A percentile compares a stretch with the other conserved stretches of the same genome.
phyloP scores from a whole-genome alignment of 2,329 filamentous ascomycete species.

The Diaporthe helianthi region DNA sequence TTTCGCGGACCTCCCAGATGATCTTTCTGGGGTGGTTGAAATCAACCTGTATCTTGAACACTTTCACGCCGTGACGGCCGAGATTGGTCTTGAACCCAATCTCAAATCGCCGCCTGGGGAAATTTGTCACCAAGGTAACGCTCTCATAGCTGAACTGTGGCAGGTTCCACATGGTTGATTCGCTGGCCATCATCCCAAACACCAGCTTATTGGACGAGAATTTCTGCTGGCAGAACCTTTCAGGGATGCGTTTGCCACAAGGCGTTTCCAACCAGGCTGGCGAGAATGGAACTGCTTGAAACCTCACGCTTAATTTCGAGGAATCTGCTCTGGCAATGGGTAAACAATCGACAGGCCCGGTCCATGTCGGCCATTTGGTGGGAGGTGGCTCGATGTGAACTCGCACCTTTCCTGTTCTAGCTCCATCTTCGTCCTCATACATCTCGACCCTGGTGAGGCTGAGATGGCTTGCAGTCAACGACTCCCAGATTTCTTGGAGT shows the following conservation, averaged over 20 bases:
- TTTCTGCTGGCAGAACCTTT: constrained; percentile 1
- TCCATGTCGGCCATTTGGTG: constrained; percentile 28
- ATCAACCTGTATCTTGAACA: constrained; percentile 52
- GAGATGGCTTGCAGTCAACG: constrained; percentile 58
- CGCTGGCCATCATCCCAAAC: constrained; percentile 30
- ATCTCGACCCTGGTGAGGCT: constrained; percentile 64
- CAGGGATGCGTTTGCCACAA: no score
- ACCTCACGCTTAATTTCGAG: background rate
- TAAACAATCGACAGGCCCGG: background rate
- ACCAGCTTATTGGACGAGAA: constrained; percentile 2
- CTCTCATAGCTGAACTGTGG: constrained; percentile 27
- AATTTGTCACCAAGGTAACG: constrained; percentile 24
- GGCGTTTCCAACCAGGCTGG: no score
- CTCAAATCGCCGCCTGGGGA: constrained; percentile 22
- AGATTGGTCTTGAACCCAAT: constrained; percentile 28
- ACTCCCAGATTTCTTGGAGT: constrained; percentile 55
- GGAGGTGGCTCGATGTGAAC: constrained; percentile 68
- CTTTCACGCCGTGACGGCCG: constrained; percentile 10
- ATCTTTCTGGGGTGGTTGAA: constrained; percentile 56
- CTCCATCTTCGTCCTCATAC: constrained; percentile 50
- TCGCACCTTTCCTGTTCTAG: constrained; percentile 49
- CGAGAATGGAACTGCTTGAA: background rate
- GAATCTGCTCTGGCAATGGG: constrained; percentile 1
- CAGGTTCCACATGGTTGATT: constrained; percentile 29
- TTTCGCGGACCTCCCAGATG: constrained; percentile 45